Base-by-base conservation (phyloP, 2,329 filamentous ascomycete genomes). In the Calonectria pseudoturangicola region DNA sequence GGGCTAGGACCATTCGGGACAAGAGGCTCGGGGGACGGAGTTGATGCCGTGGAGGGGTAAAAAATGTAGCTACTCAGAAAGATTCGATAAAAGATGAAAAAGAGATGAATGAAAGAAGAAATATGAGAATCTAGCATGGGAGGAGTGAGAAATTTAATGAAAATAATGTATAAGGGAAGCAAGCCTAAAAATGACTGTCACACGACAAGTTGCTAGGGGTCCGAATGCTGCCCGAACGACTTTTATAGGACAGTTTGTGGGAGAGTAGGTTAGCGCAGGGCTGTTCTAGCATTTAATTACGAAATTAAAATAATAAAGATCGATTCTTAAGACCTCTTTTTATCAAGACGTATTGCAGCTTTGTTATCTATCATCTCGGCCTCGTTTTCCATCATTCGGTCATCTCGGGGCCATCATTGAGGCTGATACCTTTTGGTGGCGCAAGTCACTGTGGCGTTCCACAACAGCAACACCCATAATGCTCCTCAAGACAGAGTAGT, bases 11-110 rank as follows among this genome's bases (percentile, higher is more conserved):
- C n/a, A 15, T 60, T 36, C 33, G 25, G 41, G 54, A n/a, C 54
- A 60, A 39, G 25, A 60, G 39, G 21, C n/a, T 60, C 54, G 33
- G 54, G n/a, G 21, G 13, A 39, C 54, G 54, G 54, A 36, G 54
- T 21, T 27, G 33, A n/a, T 41, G 33, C 54, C 54, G 54, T 33
- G 16, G 54, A 41, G 54, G 54, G 54, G 36, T 41, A 60, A 41
- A 4, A 3, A 16, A 13, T 16, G 15, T n/a, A 4, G 9, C n/a
- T n/a, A 13, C 51, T 41, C 54, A 8, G 27, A 16, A 15, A 25
- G 28, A 27, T 3, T 16, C 6, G 18, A 18, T 21, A 8, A 58
- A 10, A 16, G 21, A 18, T 27, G 21, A 39, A 12, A 18, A 16
- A 25, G 15, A 27, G 21, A 41, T 7, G 43, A 13, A 5, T 18